A percentile compares a stretch with the other conserved stretches of the same genome.
Evolutionary conservation across 371 early-diverging fungal species (phyloP).

Genomic region (Sporodiniella umbellata): DNA sequence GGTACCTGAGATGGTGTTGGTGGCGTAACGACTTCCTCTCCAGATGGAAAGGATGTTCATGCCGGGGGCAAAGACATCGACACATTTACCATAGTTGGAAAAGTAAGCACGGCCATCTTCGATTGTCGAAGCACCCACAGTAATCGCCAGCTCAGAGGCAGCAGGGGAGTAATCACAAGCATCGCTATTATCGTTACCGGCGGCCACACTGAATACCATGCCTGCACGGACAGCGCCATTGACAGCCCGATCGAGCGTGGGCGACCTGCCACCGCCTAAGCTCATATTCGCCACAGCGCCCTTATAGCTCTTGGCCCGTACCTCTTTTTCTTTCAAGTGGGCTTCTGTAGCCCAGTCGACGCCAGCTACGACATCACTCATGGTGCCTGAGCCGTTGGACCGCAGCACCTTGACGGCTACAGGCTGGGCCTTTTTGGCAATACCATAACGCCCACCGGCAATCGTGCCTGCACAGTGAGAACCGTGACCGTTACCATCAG

Average conservation of each 20-base stretch:
- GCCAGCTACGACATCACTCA: slow-evolving; percentile 77
- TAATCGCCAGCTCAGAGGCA: slow-evolving; percentile 85
- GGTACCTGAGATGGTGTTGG: slow-evolving; percentile 96
- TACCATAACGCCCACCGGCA: slow-evolving; percentile 84
- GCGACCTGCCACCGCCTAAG: slow-evolving; percentile 88
- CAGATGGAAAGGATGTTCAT: slow-evolving; percentile 88
- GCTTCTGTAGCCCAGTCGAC: slow-evolving; percentile 67
- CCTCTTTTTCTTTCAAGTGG: slow-evolving; percentile 48
- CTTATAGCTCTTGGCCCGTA: slow-evolving; percentile 54
- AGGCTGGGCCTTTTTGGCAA: slow-evolving; percentile 88
- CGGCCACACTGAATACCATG: slow-evolving; percentile 93
- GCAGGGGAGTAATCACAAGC: slow-evolving; percentile 98
- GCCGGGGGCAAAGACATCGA: slow-evolving; percentile 96
- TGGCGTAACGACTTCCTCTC: slow-evolving; percentile 73
- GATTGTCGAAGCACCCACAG: slow-evolving; percentile 93
- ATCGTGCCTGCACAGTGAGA: slow-evolving; percentile 97
- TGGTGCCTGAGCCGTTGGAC: slow-evolving; percentile 81
- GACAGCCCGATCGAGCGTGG: slow-evolving; percentile 82
- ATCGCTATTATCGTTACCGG: slow-evolving; percentile 94
- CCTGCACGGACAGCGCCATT: slow-evolving; percentile 75
- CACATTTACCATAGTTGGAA: slow-evolving; percentile 92
- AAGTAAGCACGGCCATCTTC: slow-evolving; percentile 87
- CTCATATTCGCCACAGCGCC: slow-evolving; percentile 95
- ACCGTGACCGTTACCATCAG: slow-evolving; percentile 88
- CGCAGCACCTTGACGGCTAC: slow-evolving; percentile 94